These are phyloP conservation scores for Termitomyces sp. DNA, from an alignment of 768 basidiomycete species.

Conservation along the genomic window DNA sequence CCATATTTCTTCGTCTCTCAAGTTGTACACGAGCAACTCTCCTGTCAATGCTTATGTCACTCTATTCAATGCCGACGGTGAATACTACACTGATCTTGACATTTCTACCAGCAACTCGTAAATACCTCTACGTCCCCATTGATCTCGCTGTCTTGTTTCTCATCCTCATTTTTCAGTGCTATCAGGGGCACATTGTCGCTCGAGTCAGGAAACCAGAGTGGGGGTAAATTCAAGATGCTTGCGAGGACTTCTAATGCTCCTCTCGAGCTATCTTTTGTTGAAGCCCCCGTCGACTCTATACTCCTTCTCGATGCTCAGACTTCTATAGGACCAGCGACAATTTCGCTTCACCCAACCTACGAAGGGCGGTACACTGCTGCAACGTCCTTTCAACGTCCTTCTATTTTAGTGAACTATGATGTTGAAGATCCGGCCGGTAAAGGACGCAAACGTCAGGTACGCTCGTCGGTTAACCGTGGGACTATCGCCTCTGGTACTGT, in stretches of 20 bases:
- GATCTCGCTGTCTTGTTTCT: neutral
- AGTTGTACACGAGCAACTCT: conserved; percentile 36
- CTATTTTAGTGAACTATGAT: neutral
- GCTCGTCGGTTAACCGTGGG: neutral
- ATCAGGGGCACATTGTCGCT: conserved; percentile 8
- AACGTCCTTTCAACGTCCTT: conserved; percentile 7
- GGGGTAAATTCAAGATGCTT: conserved; percentile 14
- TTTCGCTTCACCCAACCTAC: conserved; percentile 15
- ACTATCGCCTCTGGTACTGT: conserved; percentile 6
- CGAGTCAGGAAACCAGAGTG: conserved; percentile 5
- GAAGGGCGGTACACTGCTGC: conserved; percentile 14
- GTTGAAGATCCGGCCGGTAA: conserved; percentile 16
- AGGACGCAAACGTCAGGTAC: conserved; percentile 12
- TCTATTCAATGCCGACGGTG: conserved; percentile 26
- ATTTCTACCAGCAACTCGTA: conserved; percentile 37
- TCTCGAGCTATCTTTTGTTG: conserved; percentile 8
- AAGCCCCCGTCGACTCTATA: conserved; percentile 13
- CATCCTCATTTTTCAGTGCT: neutral
- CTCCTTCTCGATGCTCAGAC: conserved; percentile 15
- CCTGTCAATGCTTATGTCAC: conserved; percentile 33
- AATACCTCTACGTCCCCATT: conserved; percentile 2
- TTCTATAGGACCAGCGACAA: conserved; percentile 7
- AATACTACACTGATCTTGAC: conserved; percentile 20
- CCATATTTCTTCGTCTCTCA: conserved; percentile 25
- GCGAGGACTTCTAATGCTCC: conserved; percentile 9